phyloP scores from a whole-genome alignment of 1,284 basidiomycete genomes.

The Kalmanozyma brasiliensis region DNA sequence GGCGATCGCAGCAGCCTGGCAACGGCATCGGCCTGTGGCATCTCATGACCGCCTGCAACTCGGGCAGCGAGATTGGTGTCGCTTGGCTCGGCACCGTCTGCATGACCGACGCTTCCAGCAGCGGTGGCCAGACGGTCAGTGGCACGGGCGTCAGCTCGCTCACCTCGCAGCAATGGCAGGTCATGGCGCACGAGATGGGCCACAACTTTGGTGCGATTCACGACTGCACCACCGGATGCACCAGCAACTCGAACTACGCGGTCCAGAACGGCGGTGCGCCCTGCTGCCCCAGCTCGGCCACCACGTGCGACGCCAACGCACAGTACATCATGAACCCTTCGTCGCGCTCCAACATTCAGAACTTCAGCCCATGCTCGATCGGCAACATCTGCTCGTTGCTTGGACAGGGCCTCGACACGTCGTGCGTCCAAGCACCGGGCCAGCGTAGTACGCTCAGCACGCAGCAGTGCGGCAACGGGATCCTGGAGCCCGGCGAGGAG shows the following conservation, averaged over 20 bases:
- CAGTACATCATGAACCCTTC: conserved; percentile 53
- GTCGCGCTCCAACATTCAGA: conserved; percentile 50
- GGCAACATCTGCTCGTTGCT: conserved; percentile 80
- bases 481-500: conserved; percentile 76
- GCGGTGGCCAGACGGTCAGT: conserved; percentile 74
- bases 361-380: conserved; percentile 73
- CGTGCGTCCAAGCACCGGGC: conserved; percentile 59
- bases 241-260: conserved; percentile 67
- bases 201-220: conserved; percentile 91
- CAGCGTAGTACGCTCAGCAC: conserved; percentile 52
- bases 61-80: conserved; percentile 85
- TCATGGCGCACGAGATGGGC: conserved; percentile 85
- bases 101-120: conserved; percentile 70
- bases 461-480: conserved; percentile 69
- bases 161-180: conserved; percentile 75
- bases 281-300: conserved; percentile 79
- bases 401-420: conserved; percentile 67
- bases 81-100: conserved; percentile 75
- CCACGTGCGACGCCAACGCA: conserved; percentile 75
- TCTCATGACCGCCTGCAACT: conserved; percentile 86
- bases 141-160: conserved; percentile 86
- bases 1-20: conserved; percentile 79
- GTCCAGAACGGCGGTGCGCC: conserved; percentile 50
- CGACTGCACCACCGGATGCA: conserved; percentile 75
- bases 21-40: conserved; percentile 87